These are phyloP conservation scores for Hygrocybe punicea DNA, from an alignment of 768 basidiomycete species.

Conservation along the genomic window DNA sequence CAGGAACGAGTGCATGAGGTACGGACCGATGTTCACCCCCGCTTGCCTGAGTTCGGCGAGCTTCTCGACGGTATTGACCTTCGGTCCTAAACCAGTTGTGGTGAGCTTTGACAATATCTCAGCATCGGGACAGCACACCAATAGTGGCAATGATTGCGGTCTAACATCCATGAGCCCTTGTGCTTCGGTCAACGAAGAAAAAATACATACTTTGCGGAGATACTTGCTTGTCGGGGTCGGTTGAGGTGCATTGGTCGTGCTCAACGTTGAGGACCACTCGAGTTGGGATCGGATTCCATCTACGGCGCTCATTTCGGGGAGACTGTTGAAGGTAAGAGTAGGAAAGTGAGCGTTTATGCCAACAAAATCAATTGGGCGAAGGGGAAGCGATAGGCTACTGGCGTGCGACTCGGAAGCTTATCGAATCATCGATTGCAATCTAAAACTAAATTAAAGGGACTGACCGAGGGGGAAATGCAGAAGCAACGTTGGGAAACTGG, in stretches of 20 bases:
- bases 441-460: background rate
- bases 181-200: background rate
- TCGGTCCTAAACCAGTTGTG: conserved; percentile 62
- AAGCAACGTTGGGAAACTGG: too few relatives aligned
- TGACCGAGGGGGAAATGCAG: too few relatives aligned
- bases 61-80: conserved; percentile 89
- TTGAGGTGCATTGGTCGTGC: conserved; percentile 64
- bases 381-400: too few relatives aligned
- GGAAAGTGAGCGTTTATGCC: background rate
- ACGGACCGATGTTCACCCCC: conserved; percentile 95
- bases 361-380: background rate
- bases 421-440: too few relatives aligned
- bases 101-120: conserved; percentile 5
- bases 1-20: background rate
- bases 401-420: too few relatives aligned
- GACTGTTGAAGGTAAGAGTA: conserved; percentile 11
- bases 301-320: conserved; percentile 46
- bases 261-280: conserved; percentile 87
- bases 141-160: conserved; percentile 98
- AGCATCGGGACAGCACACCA: conserved; percentile 47
- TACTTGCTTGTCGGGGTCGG: conserved; percentile 80
- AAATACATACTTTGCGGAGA: conserved; percentile 74
- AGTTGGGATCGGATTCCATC: conserved; percentile 76
- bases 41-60: conserved; percentile 79
- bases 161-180: conserved; percentile 40